These are phyloP conservation scores for Cicer judaicum DNA, from an alignment of 306 rosid genomes.

Conservation along the genomic window DNA sequence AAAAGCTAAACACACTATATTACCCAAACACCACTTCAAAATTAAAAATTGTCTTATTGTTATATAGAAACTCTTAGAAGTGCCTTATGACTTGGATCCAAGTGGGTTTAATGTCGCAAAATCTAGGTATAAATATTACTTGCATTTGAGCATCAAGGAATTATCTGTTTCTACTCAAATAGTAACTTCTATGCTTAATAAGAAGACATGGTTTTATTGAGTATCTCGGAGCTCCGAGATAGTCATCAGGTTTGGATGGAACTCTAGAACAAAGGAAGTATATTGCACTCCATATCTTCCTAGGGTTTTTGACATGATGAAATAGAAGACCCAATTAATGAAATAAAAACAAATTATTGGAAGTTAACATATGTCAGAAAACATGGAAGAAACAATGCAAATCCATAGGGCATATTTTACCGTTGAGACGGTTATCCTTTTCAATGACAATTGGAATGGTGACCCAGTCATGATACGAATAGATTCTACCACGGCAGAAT, in stretches of 20 bases:
- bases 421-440: slow-evolving; percentile 86
- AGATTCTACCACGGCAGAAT: slow-evolving; percentile 79
- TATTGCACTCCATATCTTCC: background rate
- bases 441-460: slow-evolving; percentile 83
- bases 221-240: too few relatives aligned
- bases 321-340: slow-evolving; percentile 1
- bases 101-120: slow-evolving; percentile 7
- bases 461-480: slow-evolving; percentile 75
- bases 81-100: background rate
- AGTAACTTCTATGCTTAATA: background rate
- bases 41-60: background rate
- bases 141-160: slow-evolving; percentile 23
- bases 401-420: slow-evolving; percentile 46
- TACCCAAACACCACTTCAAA: background rate
- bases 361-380: background rate
- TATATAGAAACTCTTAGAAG: background rate
- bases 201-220: slow-evolving; percentile 5
- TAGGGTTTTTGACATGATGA: background rate
- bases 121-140: background rate
- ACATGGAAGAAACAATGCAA: slow-evolving; percentile 28
- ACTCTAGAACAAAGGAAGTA: slow-evolving; percentile 12
- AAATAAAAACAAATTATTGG: slow-evolving; percentile 19
- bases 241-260: background rate
- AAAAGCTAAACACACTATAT: background rate
- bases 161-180: slow-evolving; percentile 9